phyloP scores from a whole-genome alignment of 768 basidiomycete species.

The Mycena sanguinolenta region DNA sequence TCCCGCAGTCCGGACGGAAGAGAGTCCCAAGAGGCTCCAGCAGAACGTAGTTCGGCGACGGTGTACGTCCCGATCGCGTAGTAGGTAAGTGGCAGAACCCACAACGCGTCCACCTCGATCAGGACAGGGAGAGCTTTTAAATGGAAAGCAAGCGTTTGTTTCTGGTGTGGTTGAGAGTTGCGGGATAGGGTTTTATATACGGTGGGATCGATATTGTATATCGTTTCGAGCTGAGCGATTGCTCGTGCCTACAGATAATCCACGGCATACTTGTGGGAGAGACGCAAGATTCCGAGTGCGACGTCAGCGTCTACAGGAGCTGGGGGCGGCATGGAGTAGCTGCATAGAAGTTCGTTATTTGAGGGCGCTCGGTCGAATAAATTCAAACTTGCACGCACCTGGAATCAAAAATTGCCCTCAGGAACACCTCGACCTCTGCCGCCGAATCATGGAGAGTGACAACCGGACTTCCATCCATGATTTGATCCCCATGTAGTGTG shows the following conservation, averaged over 20 bases:
- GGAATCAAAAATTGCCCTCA: not conserved
- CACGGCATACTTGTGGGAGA: constrained; percentile 1
- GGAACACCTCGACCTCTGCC: not conserved
- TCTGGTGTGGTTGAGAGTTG: not conserved
- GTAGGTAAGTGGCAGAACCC: not conserved
- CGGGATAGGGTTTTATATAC: not conserved
- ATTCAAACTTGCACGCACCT: not conserved
- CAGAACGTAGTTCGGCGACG: not conserved
- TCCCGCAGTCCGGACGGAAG: not conserved
- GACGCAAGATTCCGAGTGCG: not conserved
- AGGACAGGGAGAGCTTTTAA: not conserved
- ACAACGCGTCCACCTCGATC: not conserved
- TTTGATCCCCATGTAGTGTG: not conserved
- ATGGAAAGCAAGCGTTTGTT: not conserved
- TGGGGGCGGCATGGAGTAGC: constrained; percentile 1
- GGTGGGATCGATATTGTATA: not conserved
- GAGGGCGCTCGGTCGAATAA: not conserved
- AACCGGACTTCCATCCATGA: not conserved
- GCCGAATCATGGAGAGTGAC: not conserved
- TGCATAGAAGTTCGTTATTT: not conserved
- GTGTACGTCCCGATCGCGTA: not conserved
- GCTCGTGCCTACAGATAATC: not conserved
- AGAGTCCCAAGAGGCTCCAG: not conserved
- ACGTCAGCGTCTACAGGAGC: not conserved
- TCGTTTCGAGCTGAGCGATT: not conserved